Evolutionary conservation across 352 stramenopile species (phyloP), one percentile per base, ranked within the genome.

Genomic region (Phytophthora hybrid): DNA sequence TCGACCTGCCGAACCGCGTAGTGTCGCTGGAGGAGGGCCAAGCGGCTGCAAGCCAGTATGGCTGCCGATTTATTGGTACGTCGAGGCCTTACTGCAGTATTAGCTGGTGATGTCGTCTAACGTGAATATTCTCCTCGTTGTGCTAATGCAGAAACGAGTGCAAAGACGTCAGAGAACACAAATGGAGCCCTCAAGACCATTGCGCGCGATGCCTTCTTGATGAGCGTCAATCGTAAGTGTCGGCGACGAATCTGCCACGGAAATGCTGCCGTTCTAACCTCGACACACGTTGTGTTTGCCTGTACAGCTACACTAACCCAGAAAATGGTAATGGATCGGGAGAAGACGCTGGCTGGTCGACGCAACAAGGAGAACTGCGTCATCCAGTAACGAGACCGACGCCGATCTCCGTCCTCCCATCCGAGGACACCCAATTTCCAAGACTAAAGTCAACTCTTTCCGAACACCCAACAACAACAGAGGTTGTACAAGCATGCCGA

Each of bases 151-250:
- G 89, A 96, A 88, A 96, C 89, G 59, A 96, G 89, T 89, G 89
- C 89, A 13, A 96, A 96, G 76, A 96, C 89, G 23, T 95, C 85
- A 9, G 86, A 95, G 47, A 96, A 96, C 74, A 96, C 88, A 19
- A 95, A 94, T 59, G 87, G 88, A 39, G 89, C 89, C 39, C 79
- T 96, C 19, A 88, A 96, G 78, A 96, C 88, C 32, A 96, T 96
- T 73, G 89, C 89, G 6, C 88, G 88, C 26, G 89, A 96, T 74
- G 88, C 87, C 29, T 93, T 94, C 60, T 75, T 95, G 56, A 96
- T 96, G 55, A 96, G 88, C 70, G 70, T 94, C 8, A 94, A 96
- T 78, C 86, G 89, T 96, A 82, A 63, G 87, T 93, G 34, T 55
- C 34, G 8, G 13, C 53, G 26, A 13, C 21, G 26, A 21, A 53